phyloP scores from a whole-genome alignment of 768 basidiomycete species.

The Infundibulicybe gibba region DNA sequence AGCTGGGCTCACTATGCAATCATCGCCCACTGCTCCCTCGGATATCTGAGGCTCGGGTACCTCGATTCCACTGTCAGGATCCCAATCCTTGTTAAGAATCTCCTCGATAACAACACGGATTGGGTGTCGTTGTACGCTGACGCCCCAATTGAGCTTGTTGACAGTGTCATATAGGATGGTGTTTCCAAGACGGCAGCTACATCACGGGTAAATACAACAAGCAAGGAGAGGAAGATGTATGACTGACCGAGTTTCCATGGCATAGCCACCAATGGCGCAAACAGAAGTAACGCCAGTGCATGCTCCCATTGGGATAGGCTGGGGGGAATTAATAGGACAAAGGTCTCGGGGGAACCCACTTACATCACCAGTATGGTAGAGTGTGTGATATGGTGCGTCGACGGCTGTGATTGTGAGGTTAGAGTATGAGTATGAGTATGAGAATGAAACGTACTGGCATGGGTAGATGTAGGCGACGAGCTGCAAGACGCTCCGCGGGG shows the following conservation, averaged over 20 bases:
- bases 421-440: not conserved
- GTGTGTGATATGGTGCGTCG: slow-evolving; percentile 75
- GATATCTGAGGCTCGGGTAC: slow-evolving; percentile 29
- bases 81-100: slow-evolving; percentile 30
- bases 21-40: slow-evolving; percentile 44
- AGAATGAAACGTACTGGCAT: slow-evolving; percentile 54
- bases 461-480: slow-evolving; percentile 81
- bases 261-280: slow-evolving; percentile 67
- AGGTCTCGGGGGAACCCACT: slow-evolving; percentile 7
- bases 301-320: slow-evolving; percentile 83
- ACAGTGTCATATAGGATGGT: slow-evolving; percentile 86
- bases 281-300: slow-evolving; percentile 67
- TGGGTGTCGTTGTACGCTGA: slow-evolving; percentile 66
- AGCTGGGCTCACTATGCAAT: slow-evolving; percentile 54
- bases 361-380: slow-evolving; percentile 88
- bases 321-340: not conserved
- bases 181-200: slow-evolving; percentile 84
- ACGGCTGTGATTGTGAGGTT: slow-evolving; percentile 43
- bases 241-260: slow-evolving; percentile 64
- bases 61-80: slow-evolving; percentile 25
- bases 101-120: slow-evolving; percentile 71
- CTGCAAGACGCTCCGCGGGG: slow-evolving; percentile 74
- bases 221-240: not conserved
- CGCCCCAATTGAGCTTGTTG: slow-evolving; percentile 73
- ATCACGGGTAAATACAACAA: not conserved